Percentiles rank a stretch among this genome's conserved stretches.
These are phyloP conservation scores for Acidiella bohemica DNA, from an alignment of 495 filamentous ascomycete genomes.

Conservation along the genomic window DNA sequence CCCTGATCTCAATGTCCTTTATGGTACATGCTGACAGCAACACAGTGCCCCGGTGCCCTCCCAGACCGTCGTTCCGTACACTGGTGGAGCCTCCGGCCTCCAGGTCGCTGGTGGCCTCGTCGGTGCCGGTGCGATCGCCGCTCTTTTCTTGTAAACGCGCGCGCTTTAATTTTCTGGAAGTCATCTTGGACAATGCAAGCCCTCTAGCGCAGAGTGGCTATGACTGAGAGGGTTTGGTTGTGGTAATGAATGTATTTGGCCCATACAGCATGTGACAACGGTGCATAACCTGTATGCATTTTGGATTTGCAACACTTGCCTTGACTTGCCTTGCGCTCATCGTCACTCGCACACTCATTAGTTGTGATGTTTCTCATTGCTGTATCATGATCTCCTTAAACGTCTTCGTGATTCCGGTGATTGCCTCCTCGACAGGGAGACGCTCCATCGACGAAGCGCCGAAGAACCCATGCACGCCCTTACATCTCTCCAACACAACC, in stretches of 20 bases:
- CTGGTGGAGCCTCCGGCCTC: not conserved
- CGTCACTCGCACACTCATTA: too few species aligned
- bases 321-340: not conserved
- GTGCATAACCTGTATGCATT: not conserved
- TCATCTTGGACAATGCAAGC: not conserved
- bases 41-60: not conserved
- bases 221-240: not conserved
- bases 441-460: slow-evolving; percentile 60
- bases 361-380: too few species aligned
- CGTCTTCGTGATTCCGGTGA: slow-evolving; percentile 43
- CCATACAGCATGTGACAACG: not conserved
- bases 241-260: not conserved
- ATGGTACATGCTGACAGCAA: not conserved
- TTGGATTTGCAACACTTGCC: too few species aligned
- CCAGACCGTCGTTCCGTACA: not conserved
- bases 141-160: slow-evolving; percentile 1
- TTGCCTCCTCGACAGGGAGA: slow-evolving; percentile 53
- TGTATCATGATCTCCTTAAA: slow-evolving; percentile 41
- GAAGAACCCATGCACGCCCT: slow-evolving; percentile 56
- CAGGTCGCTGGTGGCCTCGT: slow-evolving; percentile 3
- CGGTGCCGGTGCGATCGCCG: slow-evolving; percentile 2
- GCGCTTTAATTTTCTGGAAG: not conserved
- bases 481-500: slow-evolving; percentile 44
- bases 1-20: not conserved
- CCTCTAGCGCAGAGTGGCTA: slow-evolving; percentile 5